Evolutionary conservation across 495 filamentous ascomycete species (phyloP), one percentile per base, ranked within the genome.

Genomic region (Aspergillus olivimuriae): DNA sequence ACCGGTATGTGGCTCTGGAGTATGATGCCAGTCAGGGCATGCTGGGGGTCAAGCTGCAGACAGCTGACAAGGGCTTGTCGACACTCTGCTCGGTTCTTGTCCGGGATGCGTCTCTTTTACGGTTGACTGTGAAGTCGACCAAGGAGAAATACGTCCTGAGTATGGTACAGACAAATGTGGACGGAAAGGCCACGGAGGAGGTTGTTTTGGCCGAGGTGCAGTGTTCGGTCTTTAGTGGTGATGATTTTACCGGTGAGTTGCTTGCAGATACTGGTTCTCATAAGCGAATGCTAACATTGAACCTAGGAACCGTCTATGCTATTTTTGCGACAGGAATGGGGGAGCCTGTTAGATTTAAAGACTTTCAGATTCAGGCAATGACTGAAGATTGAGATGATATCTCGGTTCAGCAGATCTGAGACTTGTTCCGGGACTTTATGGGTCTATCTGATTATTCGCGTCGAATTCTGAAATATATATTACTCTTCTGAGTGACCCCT

Each of bases 221-320:
- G 2, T n/a, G 19, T 28, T 2, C 32, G 5, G 18, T 21, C 1
- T 14, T 44, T 1, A 45, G 43, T 16, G 43, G 43, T 7, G 43
- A 45, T 31, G 43, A 45, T 14, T 45, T 45, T 31, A 45, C 43
- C 3, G 43, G 43, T 45, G 20, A 19, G 33, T 28, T 28, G 6
- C 24, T 11, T 28, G 24, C 6, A 28, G 24, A 28, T 28, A 6
- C 6, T 11, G 24, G 11, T 28, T 28, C 6, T 28, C n/a, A n/a
- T n/a, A n/a, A n/a, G n/a, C n/a, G n/a, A 28, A 6, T 5, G 11
- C 24, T 28, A 28, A 28, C 6, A 28, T 28, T 11, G 5, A 11
- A 6, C 11, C 11, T 28, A 28, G 24, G 24, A 11, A 28, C 24
- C 11, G 24, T 28, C 11, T 28, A 28, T 28, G 24, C 24, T 6